A percentile compares a stretch with the other conserved stretches of the same genome.
phyloP scores from a whole-genome alignment of 129 eudicot genomes.

The Scalesia atractyloides region DNA sequence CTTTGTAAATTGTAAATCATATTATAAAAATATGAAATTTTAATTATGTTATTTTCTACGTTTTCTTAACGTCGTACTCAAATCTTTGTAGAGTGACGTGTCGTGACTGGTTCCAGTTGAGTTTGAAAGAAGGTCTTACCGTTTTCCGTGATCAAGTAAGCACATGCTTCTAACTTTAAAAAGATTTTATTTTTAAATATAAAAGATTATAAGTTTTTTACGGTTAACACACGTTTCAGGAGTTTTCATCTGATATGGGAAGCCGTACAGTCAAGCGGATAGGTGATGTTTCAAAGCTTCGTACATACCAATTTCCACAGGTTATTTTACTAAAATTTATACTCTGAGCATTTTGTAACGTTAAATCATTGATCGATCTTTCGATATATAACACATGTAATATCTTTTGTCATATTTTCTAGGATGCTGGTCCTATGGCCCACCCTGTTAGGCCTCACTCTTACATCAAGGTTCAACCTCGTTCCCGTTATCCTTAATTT shows the following conservation, averaged over 20 bases:
- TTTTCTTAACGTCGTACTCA: conserved; percentile 5
- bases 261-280: conserved; percentile 96
- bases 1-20: too few relatives aligned
- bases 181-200: neutral
- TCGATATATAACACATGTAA: neutral
- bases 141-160: conserved; percentile 95
- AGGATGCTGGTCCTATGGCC: conserved; percentile 99
- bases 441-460: conserved; percentile 99
- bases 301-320: conserved; percentile 84
- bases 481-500: neutral
- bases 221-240: conserved; percentile 45
- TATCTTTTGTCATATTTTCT: conserved; percentile 30
- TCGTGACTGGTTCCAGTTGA: conserved; percentile 98
- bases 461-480: conserved; percentile 70
- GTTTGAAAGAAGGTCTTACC: conserved; percentile 98
- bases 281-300: conserved; percentile 85
- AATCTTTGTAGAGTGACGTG: conserved; percentile 75
- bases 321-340: conserved; percentile 29
- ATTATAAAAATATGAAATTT: neutral
- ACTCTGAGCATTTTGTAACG: neutral
- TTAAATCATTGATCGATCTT: neutral
- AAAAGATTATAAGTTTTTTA: neutral
- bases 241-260: conserved; percentile 97
- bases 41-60: neutral
- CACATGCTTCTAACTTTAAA: neutral